A percentile compares a stretch with the other conserved stretches of the same genome.
These are phyloP conservation scores for Chrysoporthe cubensis DNA, from an alignment of 2,329 filamentous ascomycete genomes.

Conservation along the genomic window DNA sequence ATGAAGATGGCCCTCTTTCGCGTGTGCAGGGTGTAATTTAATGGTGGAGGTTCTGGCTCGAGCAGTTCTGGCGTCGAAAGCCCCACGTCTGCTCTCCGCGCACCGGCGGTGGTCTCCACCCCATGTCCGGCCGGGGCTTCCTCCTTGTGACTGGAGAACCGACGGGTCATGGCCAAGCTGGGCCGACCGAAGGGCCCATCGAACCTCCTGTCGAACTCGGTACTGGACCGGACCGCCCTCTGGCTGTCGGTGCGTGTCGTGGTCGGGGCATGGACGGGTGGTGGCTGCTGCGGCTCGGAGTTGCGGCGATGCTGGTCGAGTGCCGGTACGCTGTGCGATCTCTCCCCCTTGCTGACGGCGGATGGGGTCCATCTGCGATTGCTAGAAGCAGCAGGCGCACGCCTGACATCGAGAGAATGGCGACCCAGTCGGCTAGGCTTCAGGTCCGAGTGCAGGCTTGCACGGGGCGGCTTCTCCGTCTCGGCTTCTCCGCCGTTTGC, in stretches of 20 bases:
- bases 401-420: constrained; percentile 22
- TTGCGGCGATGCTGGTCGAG: constrained; percentile 9
- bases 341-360: not conserved
- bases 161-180: constrained; percentile 33
- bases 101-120: constrained; percentile 2
- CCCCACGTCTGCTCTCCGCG: not conserved
- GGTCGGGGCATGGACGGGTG: constrained; percentile 22
- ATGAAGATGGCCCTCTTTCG: constrained; percentile 50
- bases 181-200: constrained; percentile 35
- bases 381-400: not conserved
- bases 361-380: not conserved
- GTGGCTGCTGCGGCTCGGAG: constrained; percentile 19
- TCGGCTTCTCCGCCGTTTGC: not conserved
- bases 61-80: constrained; percentile 21
- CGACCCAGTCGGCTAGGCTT: constrained; percentile 9
- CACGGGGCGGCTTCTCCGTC: constrained; percentile 11
- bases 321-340: constrained; percentile 22
- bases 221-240: constrained; percentile 30
- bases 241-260: constrained; percentile 13
- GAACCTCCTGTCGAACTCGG: constrained; percentile 34
- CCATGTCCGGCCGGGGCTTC: constrained; percentile 9
- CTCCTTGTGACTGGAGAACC: constrained; percentile 23
- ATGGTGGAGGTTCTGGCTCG: constrained; percentile 29
- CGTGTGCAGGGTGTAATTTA: constrained; percentile 43
- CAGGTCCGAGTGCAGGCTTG: constrained; percentile 17